phyloP scores from a whole-genome alignment of 2,329 filamentous ascomycete species.

The Paraphaeosphaeria minitans region DNA sequence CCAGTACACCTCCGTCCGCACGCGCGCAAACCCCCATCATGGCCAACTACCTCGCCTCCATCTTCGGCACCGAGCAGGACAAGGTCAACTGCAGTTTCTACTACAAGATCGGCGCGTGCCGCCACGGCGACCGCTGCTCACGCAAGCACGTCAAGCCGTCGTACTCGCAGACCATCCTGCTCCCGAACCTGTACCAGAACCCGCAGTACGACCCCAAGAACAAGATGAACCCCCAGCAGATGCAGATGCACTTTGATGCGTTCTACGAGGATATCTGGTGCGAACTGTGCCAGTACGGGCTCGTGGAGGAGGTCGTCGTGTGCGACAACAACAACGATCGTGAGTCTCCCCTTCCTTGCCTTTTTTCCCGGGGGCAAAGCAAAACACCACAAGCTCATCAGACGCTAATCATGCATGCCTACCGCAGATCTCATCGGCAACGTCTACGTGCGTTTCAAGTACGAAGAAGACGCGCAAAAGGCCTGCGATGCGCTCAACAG shows the following conservation, averaged over 20 bases:
- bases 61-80: conserved; percentile 99
- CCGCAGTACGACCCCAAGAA: conserved; percentile 95
- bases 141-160: conserved; percentile 99
- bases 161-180: conserved; percentile 95
- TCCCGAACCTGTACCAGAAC: conserved; percentile 99
- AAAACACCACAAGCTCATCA: too few species aligned
- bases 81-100: conserved; percentile 99
- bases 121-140: conserved; percentile 96
- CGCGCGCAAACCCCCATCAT: conserved; percentile 55
- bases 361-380: too few species aligned
- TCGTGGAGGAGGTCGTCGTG: conserved; percentile 96
- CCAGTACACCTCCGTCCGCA: neutral
- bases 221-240: conserved; percentile 94
- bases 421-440: conserved; percentile 87
- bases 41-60: conserved; percentile 98
- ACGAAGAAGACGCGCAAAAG: conserved; percentile 92
- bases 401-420: conserved; percentile 14
- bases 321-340: conserved; percentile 99
- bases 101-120: conserved; percentile 99
- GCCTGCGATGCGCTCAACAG: conserved; percentile 94
- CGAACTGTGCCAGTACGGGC: conserved; percentile 97
- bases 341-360: conserved; percentile 50
- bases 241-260: conserved; percentile 99
- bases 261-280: conserved; percentile 99
- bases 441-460: conserved; percentile 99